Evolutionary conservation across 2,329 filamentous ascomycete species (phyloP).

Genomic region (Aspergillus intermedius): DNA sequence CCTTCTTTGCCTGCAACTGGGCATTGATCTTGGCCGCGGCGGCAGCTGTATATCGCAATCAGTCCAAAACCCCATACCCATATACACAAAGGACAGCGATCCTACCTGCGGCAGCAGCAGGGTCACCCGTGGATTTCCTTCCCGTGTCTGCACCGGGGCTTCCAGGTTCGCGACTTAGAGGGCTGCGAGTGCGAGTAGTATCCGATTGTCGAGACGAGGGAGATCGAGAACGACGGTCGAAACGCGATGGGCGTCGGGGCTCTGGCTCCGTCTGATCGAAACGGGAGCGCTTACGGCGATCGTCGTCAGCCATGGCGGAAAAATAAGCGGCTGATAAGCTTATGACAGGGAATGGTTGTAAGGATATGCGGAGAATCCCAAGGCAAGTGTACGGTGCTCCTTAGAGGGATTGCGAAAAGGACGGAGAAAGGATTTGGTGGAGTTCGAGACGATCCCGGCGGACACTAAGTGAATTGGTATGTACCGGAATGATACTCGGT

Average conservation of each 20-base stretch:
- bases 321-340: background rate
- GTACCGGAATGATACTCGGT: background rate
- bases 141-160: constrained; percentile 41
- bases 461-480: constrained; percentile 6
- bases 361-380: too few species aligned
- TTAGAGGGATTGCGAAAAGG: constrained; percentile 3
- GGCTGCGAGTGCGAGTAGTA: constrained; percentile 71
- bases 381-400: too few species aligned
- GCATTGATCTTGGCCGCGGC: constrained; percentile 85
- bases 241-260: constrained; percentile 68
- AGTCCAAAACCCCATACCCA: constrained; percentile 5
- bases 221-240: constrained; percentile 86
- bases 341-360: background rate
- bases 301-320: constrained; percentile 64
- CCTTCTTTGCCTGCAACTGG: constrained; percentile 76
- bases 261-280: constrained; percentile 90
- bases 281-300: constrained; percentile 79
- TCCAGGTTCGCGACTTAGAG: constrained; percentile 51
- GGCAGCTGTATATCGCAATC: constrained; percentile 53
- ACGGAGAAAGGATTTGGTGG: constrained; percentile 8
- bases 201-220: constrained; percentile 64
- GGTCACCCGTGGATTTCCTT: constrained; percentile 52
- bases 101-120: constrained; percentile 71
- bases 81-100: constrained; percentile 1
- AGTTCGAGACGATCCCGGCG: constrained; percentile 8